Conservation (phyloP, 73 alveolate species). For the Breviolum minutum region DNA sequence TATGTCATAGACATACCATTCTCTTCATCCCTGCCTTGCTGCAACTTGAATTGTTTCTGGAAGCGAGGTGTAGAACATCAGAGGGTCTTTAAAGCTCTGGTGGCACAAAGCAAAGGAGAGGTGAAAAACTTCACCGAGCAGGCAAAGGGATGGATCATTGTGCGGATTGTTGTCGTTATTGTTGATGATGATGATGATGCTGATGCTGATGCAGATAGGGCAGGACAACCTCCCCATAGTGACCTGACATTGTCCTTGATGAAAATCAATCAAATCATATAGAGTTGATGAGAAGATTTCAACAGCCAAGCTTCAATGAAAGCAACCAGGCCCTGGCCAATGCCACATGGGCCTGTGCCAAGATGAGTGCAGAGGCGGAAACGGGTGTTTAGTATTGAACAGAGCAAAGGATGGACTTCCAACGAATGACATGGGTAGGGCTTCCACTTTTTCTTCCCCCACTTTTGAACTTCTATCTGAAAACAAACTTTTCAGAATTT, state of each 20-base stretch:
- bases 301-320: no score
- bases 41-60: neutral
- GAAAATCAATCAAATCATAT: no score
- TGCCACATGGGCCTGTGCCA: slow-evolving; percentile 92
- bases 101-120: slow-evolving; percentile 8
- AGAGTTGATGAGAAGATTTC: no score
- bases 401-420: no score
- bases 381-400: no score
- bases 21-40: neutral
- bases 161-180: neutral
- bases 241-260: no score
- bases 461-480: no score
- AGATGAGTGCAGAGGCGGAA: slow-evolving; percentile 50
- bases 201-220: neutral
- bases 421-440: no score
- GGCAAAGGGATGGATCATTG: neutral
- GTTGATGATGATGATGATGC: neutral
- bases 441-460: no score
- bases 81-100: slow-evolving; percentile 56
- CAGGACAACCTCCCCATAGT: neutral
- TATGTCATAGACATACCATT: neutral
- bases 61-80: slow-evolving; percentile 54
- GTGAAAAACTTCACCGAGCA: slow-evolving; percentile 24
- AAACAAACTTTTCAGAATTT: no score
- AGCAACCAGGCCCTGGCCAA: slow-evolving; percentile 55